A percentile compares a stretch with the other conserved stretches of the same genome.
Evolutionary conservation across 2,329 filamentous ascomycete genomes (phyloP).

Genomic region (Chrysoporthe cubensis): DNA sequence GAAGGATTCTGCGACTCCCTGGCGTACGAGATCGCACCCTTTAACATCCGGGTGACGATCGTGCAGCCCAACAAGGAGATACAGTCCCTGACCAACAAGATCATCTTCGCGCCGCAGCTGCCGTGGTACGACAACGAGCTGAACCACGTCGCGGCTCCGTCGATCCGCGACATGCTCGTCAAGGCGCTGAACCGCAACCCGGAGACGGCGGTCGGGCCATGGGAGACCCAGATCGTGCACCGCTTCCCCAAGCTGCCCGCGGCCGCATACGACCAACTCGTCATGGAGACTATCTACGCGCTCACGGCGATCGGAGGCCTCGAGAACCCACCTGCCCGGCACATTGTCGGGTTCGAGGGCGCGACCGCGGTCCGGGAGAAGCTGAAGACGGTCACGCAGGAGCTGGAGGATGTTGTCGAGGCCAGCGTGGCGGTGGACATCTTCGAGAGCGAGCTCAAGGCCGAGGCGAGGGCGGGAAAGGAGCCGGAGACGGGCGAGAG

Average conservation of each 20-base stretch:
- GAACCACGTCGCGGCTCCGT: slow-evolving; percentile 68
- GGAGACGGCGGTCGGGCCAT: slow-evolving; percentile 53
- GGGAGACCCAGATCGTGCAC: slow-evolving; percentile 55
- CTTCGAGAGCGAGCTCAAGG: slow-evolving; percentile 59
- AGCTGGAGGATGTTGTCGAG: slow-evolving; percentile 94
- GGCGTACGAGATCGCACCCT: slow-evolving; percentile 94
- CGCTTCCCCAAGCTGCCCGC: slow-evolving; percentile 76
- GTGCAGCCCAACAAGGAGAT: slow-evolving; percentile 96
- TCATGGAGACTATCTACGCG: slow-evolving; percentile 88
- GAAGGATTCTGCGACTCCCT: slow-evolving; percentile 96
- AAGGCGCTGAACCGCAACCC: slow-evolving; percentile 79
- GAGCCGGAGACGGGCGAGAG: slow-evolving; percentile 23
- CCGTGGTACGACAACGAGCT: slow-evolving; percentile 65
- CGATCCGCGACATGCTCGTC: slow-evolving; percentile 80
- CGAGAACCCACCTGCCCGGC: slow-evolving; percentile 90
- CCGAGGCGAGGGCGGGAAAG: slow-evolving; percentile 52
- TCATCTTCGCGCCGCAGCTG: slow-evolving; percentile 81
- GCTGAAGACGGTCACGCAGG: slow-evolving; percentile 92
- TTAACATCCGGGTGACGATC: slow-evolving; percentile 95
- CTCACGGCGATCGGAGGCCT: slow-evolving; percentile 91
- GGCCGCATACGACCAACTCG: slow-evolving; percentile 71
- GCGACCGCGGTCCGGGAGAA: slow-evolving; percentile 91
- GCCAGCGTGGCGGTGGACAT: slow-evolving; percentile 86
- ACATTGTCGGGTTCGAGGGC: slow-evolving; percentile 92
- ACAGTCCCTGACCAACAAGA: slow-evolving; percentile 81